phyloP scores from a whole-genome alignment of 371 early-diverging fungal genomes.

The Mortierella sp. region DNA sequence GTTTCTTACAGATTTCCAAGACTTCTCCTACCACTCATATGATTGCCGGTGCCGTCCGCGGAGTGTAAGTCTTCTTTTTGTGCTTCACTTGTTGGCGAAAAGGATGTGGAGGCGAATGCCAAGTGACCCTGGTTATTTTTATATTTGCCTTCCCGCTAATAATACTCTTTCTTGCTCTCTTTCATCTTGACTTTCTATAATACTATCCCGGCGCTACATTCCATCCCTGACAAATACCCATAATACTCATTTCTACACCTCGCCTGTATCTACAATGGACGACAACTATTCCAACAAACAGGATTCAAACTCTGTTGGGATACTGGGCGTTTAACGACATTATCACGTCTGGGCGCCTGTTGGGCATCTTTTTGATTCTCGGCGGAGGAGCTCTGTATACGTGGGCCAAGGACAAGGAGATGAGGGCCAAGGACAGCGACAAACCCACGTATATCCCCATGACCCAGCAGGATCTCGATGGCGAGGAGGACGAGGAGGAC shows the following conservation, averaged over 20 bases:
- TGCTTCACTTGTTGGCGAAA: background rate
- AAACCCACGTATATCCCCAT: slow-evolving; percentile 52
- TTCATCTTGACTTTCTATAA: background rate
- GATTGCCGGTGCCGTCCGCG: slow-evolving; percentile 61
- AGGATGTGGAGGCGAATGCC: background rate
- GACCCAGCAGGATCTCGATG: slow-evolving; percentile 55
- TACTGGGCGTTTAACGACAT: slow-evolving; percentile 60
- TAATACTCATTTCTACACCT: background rate
- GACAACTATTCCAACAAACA: background rate
- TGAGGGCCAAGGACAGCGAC: slow-evolving; percentile 21
- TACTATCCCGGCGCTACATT: background rate
- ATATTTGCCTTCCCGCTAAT: background rate
- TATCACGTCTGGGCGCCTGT: slow-evolving; percentile 58
- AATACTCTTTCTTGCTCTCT: background rate
- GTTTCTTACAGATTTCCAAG: slow-evolving; percentile 72
- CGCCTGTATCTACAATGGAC: background rate
- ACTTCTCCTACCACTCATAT: slow-evolving; percentile 72
- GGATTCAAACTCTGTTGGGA: slow-evolving; percentile 65
- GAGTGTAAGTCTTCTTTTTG: slow-evolving; percentile 52
- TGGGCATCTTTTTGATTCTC: slow-evolving; percentile 62
- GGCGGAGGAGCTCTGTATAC: slow-evolving; percentile 63
- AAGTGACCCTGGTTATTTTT: background rate
- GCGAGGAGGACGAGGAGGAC: slow-evolving; percentile 23
- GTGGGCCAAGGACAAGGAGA: slow-evolving; percentile 57
- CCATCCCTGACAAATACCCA: background rate